A percentile compares a stretch with the other conserved stretches of the same genome.
Conservation (phyloP, 2,329 filamentous ascomycete species). For the Aspergillus intermedius region DNA sequence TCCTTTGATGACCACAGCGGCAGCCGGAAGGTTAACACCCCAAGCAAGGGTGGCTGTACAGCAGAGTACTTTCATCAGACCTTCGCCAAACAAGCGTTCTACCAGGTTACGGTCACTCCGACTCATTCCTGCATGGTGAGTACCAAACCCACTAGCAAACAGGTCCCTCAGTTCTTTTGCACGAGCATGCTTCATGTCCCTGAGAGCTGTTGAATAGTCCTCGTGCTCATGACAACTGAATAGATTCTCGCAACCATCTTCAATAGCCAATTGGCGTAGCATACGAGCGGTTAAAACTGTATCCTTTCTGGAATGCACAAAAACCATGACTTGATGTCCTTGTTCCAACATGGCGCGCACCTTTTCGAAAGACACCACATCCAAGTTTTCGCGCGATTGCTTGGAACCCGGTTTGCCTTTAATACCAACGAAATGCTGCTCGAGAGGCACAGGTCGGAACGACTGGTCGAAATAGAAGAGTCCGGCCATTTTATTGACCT, state of each 20-base stretch:
- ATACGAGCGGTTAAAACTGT: conserved; percentile 82
- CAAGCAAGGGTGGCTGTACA: conserved; percentile 97
- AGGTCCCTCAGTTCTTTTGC: conserved; percentile 84
- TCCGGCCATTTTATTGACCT: conserved; percentile 86
- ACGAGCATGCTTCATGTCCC: conserved; percentile 78
- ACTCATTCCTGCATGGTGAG: conserved; percentile 95
- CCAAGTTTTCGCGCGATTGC: conserved; percentile 80
- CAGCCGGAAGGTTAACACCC: conserved; percentile 97
- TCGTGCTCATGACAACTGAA: conserved; percentile 77
- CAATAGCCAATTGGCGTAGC: conserved; percentile 77
- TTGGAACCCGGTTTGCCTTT: conserved; percentile 78
- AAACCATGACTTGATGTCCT: conserved; percentile 98
- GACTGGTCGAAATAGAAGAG: conserved; percentile 96
- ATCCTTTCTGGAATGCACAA: conserved; percentile 94
- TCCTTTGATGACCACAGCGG: conserved; percentile 95
- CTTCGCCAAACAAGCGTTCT: conserved; percentile 83
- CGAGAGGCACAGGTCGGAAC: conserved; percentile 88
- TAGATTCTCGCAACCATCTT: conserved; percentile 70
- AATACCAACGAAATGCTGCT: conserved; percentile 95
- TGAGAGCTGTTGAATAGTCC: conserved; percentile 69
- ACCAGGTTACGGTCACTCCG: conserved; percentile 92
- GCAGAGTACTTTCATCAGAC: conserved; percentile 93
- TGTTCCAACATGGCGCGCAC: conserved; percentile 83
- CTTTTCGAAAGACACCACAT: conserved; percentile 84
- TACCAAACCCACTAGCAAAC: conserved; percentile 82